Base-by-base conservation (phyloP, 2,329 filamentous ascomycete genomes). In the Curvularia sp. region DNA sequence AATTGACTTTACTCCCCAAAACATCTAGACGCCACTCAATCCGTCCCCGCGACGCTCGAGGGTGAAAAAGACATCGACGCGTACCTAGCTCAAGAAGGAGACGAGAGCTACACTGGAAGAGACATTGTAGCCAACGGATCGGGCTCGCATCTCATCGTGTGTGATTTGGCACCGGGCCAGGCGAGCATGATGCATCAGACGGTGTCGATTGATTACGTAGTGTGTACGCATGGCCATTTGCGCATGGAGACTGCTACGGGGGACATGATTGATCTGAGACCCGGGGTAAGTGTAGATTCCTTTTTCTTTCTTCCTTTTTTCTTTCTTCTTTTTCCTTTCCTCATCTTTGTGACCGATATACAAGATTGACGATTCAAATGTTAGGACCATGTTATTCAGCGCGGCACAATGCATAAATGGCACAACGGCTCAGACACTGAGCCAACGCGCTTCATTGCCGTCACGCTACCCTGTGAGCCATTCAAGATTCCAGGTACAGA, bases 381-480 rank as follows among this genome's bases (percentile, higher is more conserved):
- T 9, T n/a, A 43, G 41, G 58, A 70, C 36, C 66, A 69, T 38
- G 49, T 70, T 13, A 55, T 70, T 18, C 68, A 70, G 46, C 53
- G 65, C 1, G 68, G 68, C 0, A 70, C 66, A 3, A 61, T 68
- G 57, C 66, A 70, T 42, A 69, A 66, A 34, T 69, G 67, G 68
- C 50, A 51, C 4, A 66, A 66, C 23, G 48, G 36, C 1, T 60
- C 53, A 0, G 42, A 64, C 27, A 71, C 67, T 2, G 65, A 69
- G 52, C 59, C 67, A 0, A 59, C 65, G n/a, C 57, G 67, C 5
- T 63, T 70, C 34, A 53, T 70, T 13, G 67, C 61, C 13, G 57
- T 69, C 2, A 67, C 60, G 36, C 38, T 69, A n/a, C 67, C 65
- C 7, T 64, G 59, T n/a, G 61, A 69, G 55, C 60, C 65, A 7